Evolutionary conservation across 805 yeast genomes (phyloP).

Genomic region (Wickerhamiella sorbophila): DNA sequence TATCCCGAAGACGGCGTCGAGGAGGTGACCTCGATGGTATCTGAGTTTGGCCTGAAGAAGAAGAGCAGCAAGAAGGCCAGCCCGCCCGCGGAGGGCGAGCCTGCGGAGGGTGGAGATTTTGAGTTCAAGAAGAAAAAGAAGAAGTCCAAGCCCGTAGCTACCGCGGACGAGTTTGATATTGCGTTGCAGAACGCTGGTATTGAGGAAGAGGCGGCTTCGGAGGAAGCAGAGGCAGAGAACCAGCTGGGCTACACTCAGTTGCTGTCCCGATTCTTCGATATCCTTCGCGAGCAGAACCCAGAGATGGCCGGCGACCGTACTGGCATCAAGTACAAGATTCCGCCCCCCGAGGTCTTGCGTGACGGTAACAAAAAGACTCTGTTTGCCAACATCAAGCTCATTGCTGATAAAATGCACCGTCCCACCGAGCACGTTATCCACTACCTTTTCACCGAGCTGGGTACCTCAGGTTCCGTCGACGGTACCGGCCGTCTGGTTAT

Average conservation of each 20-base stretch:
- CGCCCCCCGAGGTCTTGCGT: slow-evolving; percentile 93
- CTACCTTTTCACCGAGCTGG: slow-evolving; percentile 94
- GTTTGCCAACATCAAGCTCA: slow-evolving; percentile 91
- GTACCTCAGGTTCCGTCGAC: slow-evolving; percentile 98
- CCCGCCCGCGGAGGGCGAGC: slow-evolving; percentile 25
- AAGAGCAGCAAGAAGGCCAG: slow-evolving; percentile 26
- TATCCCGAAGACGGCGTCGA: slow-evolving; percentile 19
- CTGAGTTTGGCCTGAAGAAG: slow-evolving; percentile 48
- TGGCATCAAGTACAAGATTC: slow-evolving; percentile 85
- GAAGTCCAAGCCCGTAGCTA: slow-evolving; percentile 52
- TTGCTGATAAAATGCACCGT: slow-evolving; percentile 86
- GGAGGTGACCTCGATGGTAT: slow-evolving; percentile 47
- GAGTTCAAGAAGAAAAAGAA: slow-evolving; percentile 54
- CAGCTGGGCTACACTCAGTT: slow-evolving; percentile 55
- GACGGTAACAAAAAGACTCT: slow-evolving; percentile 95
- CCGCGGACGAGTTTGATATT: slow-evolving; percentile 71
- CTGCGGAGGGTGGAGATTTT: slow-evolving; percentile 26
- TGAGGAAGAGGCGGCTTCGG: slow-evolving; percentile 30
- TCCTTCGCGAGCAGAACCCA: slow-evolving; percentile 87
- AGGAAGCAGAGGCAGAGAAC: slow-evolving; percentile 12
- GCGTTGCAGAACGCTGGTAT: slow-evolving; percentile 85
- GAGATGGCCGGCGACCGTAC: slow-evolving; percentile 95
- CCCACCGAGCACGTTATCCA: slow-evolving; percentile 95
- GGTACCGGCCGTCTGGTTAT: slow-evolving; percentile 94
- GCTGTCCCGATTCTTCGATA: slow-evolving; percentile 70